Evolutionary conservation across 805 yeast species (phyloP).

Genomic region (Wickerhamomyces sydowiorum): DNA sequence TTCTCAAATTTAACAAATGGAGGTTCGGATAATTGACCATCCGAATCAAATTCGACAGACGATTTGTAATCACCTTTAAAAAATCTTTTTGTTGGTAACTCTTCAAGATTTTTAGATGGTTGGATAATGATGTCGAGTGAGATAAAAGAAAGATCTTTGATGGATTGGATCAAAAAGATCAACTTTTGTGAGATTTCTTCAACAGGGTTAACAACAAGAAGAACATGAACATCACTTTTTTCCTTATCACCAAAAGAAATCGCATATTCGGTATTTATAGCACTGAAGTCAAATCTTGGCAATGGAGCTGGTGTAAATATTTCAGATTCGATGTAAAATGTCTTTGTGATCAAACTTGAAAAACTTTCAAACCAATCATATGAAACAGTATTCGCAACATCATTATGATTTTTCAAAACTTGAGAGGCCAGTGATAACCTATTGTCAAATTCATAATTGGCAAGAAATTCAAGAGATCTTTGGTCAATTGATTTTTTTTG

Average conservation of each 20-base stretch:
- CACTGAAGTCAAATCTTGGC: slow-evolving; percentile 41
- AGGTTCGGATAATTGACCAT: slow-evolving; percentile 22
- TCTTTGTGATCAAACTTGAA: slow-evolving; percentile 36
- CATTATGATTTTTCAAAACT: slow-evolving; percentile 20
- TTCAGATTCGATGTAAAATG: slow-evolving; percentile 31
- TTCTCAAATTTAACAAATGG: slow-evolving; percentile 32
- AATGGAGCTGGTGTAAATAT: slow-evolving; percentile 31
- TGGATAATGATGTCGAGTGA: slow-evolving; percentile 49
- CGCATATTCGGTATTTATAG: slow-evolving; percentile 18
- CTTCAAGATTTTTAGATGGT: slow-evolving; percentile 43
- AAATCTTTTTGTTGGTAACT: slow-evolving; percentile 50
- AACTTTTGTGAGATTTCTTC: slow-evolving; percentile 63
- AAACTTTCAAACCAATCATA: slow-evolving; percentile 44
- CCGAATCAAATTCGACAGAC: slow-evolving; percentile 20
- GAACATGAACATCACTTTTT: slow-evolving; percentile 43
- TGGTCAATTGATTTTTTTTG: slow-evolving; percentile 19
- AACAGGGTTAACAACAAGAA: slow-evolving; percentile 66
- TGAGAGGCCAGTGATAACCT: slow-evolving; percentile 31
- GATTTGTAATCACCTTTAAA: slow-evolving; percentile 44
- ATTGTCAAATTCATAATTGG: slow-evolving; percentile 41
- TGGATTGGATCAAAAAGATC: slow-evolving; percentile 38
- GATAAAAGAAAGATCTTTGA: slow-evolving; percentile 42
- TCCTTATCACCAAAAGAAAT: slow-evolving; percentile 20
- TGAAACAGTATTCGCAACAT: slow-evolving; percentile 8
- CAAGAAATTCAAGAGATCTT: slow-evolving; percentile 30